Evolutionary conservation across 192 early-diverging fungal species (phyloP).

Genomic region (Coemansia sp.): DNA sequence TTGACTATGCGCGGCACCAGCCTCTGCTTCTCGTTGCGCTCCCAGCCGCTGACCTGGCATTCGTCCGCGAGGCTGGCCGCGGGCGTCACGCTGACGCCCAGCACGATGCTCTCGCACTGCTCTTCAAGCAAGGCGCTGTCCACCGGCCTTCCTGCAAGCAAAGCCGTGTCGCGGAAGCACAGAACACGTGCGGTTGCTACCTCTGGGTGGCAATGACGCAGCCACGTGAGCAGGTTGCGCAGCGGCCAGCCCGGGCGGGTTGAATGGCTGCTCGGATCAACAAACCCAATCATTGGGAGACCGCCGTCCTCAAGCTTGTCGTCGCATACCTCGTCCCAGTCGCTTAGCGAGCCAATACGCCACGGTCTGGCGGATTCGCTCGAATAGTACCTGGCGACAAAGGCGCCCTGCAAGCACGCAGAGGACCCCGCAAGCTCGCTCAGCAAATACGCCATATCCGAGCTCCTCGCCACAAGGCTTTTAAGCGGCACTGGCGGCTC

Average conservation of each 20-base stretch:
- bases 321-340: conserved; percentile 22
- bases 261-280: conserved; percentile 80
- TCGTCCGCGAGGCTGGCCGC: conserved; percentile 6
- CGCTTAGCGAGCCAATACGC: conserved; percentile 17
- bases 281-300: conserved; percentile 65
- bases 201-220: conserved; percentile 28
- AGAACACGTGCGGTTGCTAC: conserved; percentile 9
- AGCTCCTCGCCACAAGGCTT: conserved; percentile 1
- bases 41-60: conserved; percentile 79
- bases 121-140: conserved; percentile 2
- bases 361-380: neutral
- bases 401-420: conserved; percentile 13
- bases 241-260: conserved; percentile 88
- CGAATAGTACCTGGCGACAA: conserved; percentile 18
- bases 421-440: conserved; percentile 10
- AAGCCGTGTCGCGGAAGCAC: conserved; percentile 38
- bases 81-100: conserved; percentile 28
- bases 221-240: conserved; percentile 77
- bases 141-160: neutral
- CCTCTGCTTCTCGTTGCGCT: conserved; percentile 75
- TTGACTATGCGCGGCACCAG: conserved; percentile 81
- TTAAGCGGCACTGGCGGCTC: conserved; percentile 6
- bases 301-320: neutral
- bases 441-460: conserved; percentile 39
- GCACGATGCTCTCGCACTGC: conserved; percentile 35